Evolutionary conservation across 306 rosid genomes (phyloP), one percentile per base, ranked within the genome.

Genomic region (Dicorynia guianensis): DNA sequence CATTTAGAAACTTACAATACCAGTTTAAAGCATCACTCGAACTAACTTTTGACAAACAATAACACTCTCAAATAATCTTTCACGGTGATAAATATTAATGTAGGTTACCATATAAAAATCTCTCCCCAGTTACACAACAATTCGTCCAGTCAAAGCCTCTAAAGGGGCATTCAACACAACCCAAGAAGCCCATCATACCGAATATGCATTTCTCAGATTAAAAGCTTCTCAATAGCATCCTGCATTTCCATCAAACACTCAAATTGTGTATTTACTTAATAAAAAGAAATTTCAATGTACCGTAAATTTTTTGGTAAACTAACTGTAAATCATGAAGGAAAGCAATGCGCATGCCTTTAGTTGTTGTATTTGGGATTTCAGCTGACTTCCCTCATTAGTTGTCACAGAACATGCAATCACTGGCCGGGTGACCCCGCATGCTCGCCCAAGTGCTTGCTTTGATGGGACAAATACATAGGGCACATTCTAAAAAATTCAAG

Each of bases 211-310:
- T 30, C 58, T 90, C 86, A 95, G 71, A 95, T 92, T 63, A 92
- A 80, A 66, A 95, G 91, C 87, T 95, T 95, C 86, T 95, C 98
- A 74, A 92, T 95, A 12, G 98, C 97, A 80, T 95, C 93, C 98
- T 91, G 87, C 76, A 83, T 63, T 69, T 61, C 68, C 50, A 43
- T 8, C 35, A 76, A 35, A 4, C 30, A 25, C 19, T 75, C 53
- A 79, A 52, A 69, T 86, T 58, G 33, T n/a, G 60, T 39, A 3
- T 65, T 60, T 63, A 67, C 50, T 63, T 43, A 14, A 56, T 25
- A 5, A 12, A 14, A 12, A 62, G 30, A 25, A 25, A 25, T 25
- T 25, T 25, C 30, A 25, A 25, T 25, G 30, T 25, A 25, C 30
- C 2, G 30, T 25, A 25, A 25, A 25, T 25, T 25, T 25, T 25